Conservation (phyloP, 2,329 filamentous ascomycete species). For the Aspergillus sp. region DNA sequence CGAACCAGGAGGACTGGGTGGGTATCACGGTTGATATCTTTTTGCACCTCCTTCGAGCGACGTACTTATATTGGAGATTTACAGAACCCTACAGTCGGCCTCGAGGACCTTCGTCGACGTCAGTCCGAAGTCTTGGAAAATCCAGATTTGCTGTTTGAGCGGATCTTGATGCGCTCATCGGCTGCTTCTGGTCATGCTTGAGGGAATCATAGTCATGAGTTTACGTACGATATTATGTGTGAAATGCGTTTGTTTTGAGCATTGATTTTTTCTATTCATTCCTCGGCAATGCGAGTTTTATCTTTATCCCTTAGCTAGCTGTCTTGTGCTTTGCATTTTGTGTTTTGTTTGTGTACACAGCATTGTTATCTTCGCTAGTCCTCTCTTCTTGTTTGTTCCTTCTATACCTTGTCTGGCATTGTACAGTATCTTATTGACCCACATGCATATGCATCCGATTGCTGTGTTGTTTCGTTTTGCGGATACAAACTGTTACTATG, state of each 20-base stretch:
- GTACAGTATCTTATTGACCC: conserved; percentile 2
- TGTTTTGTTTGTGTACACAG: neutral
- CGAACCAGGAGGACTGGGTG: conserved; percentile 91
- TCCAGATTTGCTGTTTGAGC: conserved; percentile 27
- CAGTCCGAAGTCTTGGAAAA: conserved; percentile 64
- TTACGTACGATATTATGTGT: neutral
- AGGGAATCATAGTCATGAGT: neutral
- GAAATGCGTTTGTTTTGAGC: neutral
- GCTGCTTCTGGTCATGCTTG: neutral
- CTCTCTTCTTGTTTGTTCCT: neutral
- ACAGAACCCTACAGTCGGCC: conserved; percentile 70
- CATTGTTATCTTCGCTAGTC: neutral
- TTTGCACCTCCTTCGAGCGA: conserved; percentile 45
- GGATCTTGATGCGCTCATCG: conserved; percentile 13
- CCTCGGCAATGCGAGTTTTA: too few relatives aligned
- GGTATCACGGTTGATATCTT: conserved; percentile 60
- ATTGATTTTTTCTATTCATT: neutral
- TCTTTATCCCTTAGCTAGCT: neutral
- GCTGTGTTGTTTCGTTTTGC: conserved; percentile 1
- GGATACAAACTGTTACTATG: neutral
- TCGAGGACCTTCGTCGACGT: conserved; percentile 68
- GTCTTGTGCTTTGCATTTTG: neutral
- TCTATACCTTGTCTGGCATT: neutral
- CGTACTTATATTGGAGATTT: conserved; percentile 49
- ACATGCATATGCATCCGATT: conserved; percentile 4